Evolutionary conservation across 2,329 filamentous ascomycete genomes (phyloP).

Genomic region (Colletotrichum theobromicola): DNA sequence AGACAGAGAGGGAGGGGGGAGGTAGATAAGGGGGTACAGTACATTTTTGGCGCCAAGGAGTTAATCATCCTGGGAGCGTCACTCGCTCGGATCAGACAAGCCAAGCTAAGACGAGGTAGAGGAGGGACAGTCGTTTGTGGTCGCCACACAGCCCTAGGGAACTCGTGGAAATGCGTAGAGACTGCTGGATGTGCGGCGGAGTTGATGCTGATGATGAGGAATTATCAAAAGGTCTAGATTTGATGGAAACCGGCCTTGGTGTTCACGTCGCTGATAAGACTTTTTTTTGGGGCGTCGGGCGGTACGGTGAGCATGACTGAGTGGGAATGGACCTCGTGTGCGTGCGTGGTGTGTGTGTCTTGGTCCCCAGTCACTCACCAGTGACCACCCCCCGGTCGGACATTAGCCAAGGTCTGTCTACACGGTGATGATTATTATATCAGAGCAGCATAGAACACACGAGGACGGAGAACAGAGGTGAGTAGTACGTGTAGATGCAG

Average conservation of each 20-base stretch:
- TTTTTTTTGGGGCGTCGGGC: not conserved
- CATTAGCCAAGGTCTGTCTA: not conserved
- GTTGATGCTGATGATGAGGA: slow-evolving; percentile 1
- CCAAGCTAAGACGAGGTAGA: slow-evolving; percentile 6
- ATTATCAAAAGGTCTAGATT: not conserved
- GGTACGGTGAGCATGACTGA: slow-evolving; percentile 1
- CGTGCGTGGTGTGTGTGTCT: not conserved
- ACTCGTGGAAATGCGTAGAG: not conserved
- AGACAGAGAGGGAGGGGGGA: not conserved
- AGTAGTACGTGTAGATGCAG: not conserved
- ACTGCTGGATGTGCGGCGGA: not conserved
- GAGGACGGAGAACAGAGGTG: not conserved
- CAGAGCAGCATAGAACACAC: not conserved
- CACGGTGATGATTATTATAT: slow-evolving; percentile 11
- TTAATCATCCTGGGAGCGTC: slow-evolving; percentile 18
- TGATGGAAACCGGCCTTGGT: not conserved
- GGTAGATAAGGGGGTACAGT: slow-evolving; percentile 13
- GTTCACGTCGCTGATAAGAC: not conserved
- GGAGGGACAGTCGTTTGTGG: not conserved
- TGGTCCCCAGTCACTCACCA: not conserved
- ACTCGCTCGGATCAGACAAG: slow-evolving; percentile 17
- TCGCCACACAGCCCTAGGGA: not conserved
- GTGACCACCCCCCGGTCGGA: slow-evolving; percentile 1
- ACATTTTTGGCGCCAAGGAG: slow-evolving; percentile 10
- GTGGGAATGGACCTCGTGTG: not conserved